Evolutionary conservation across 2,329 filamentous ascomycete genomes (phyloP), one percentile per base, ranked within the genome.

Genomic region (Trichoderma sp.): DNA sequence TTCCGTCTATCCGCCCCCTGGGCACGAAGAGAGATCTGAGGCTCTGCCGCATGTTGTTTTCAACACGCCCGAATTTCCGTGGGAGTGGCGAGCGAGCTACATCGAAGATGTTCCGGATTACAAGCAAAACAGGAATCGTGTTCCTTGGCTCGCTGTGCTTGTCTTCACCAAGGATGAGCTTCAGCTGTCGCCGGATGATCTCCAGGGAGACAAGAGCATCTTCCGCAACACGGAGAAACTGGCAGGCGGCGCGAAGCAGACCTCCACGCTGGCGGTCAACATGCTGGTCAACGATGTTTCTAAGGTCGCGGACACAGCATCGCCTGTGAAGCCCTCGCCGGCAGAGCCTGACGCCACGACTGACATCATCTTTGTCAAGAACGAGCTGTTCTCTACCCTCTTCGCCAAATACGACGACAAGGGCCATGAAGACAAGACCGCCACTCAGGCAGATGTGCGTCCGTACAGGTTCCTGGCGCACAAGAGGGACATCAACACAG

Each of bases 1-100:
- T 69, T 77, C 74, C 0, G 59, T 71, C 0, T 82, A 80, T 67
- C 81, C 81, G 0, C 77, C 78, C 0, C 55, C 69, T 0, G 80
- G 79, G 0, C 72, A 80, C 57, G 47, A 66, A 0, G 80, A 76
- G n/a, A 65, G 72, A 1, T 64, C 63, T 5, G 43, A 70, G 0
- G 74, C 77, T 1, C 67, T 82, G 3, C 81, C 81, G 1, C 80
- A 83, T 67, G 68, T 83, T 0, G 78, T 82, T 5, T 71, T 83
- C 21, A 78, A 68, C 1, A 78, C 82, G 65, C 76, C 79, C 0
- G 73, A 77, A 62, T 66, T 81, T 1, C 80, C 80, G 0, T 82
- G 81, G 81, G 77, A 79, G 67, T 66, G 78, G 1, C 34, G 34
- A 39, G 34, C 34, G 5, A 39, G 34, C 34, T 39, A 39, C 34